Conservation (phyloP, 2,329 filamentous ascomycete genomes). For the Xylaria sp. region DNA sequence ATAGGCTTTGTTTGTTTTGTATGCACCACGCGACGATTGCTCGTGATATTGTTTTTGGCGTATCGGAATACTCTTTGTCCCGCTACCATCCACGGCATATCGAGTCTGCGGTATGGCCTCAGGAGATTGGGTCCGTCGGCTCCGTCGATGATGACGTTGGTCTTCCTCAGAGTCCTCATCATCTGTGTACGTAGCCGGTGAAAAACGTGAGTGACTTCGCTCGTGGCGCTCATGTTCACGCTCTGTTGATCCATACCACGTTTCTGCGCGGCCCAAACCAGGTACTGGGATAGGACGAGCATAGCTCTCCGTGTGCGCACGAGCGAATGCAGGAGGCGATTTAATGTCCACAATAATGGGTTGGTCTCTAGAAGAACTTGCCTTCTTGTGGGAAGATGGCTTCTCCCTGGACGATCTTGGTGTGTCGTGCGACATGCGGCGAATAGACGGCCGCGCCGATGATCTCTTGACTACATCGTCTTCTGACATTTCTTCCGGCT, state of each 20-base stretch:
- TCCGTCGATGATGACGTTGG: conserved; percentile 40
- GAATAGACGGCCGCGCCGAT: conserved; percentile 38
- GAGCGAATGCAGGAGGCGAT: conserved; percentile 38
- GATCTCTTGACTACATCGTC: conserved; percentile 44
- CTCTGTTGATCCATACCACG: conserved; percentile 40
- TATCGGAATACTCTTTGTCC: conserved; percentile 30
- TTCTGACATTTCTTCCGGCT: conserved; percentile 38
- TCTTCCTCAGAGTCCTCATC: conserved; percentile 46
- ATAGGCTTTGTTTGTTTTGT: conserved; percentile 29
- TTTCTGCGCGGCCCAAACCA: conserved; percentile 39
- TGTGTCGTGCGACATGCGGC: conserved; percentile 47
- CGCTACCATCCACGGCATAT: conserved; percentile 30
- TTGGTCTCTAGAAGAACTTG: conserved; percentile 39
- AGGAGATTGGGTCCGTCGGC: conserved; percentile 43
- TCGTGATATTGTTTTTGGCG: conserved; percentile 37
- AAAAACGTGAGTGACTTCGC: conserved; percentile 30
- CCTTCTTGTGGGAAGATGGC: conserved; percentile 44
- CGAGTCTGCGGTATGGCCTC: conserved; percentile 35
- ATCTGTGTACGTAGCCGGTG: conserved; percentile 24
- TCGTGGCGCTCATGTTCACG: conserved; percentile 41
- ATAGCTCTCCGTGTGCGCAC: conserved; percentile 43
- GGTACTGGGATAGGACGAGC: conserved; percentile 39
- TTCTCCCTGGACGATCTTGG: conserved; percentile 47
- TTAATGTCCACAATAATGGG: conserved; percentile 41
- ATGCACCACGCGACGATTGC: conserved; percentile 30